Evolutionary conservation across 208 protist species (phyloP).

Genomic region (Leishmania aethiopica): DNA sequence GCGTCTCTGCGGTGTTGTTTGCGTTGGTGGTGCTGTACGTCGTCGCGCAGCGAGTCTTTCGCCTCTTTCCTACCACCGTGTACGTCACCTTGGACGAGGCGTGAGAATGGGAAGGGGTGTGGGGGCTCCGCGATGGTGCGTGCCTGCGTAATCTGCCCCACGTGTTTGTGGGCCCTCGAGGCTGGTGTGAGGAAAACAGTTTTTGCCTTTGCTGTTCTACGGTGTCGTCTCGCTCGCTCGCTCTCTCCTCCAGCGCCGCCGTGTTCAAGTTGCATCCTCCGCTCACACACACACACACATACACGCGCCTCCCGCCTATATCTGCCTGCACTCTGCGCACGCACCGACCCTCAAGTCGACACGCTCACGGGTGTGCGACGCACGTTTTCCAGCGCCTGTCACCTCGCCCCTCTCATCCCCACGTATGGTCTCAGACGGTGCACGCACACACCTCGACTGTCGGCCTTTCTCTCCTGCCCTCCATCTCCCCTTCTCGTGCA

Average conservation of each 20-base stretch:
- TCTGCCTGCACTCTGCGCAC: not conserved
- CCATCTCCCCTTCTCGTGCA: not conserved
- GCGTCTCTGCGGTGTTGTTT: slow-evolving; percentile 60
- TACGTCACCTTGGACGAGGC: slow-evolving; percentile 34
- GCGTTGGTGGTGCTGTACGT: slow-evolving; percentile 67
- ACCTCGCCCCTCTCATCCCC: not conserved
- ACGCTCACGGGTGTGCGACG: not conserved
- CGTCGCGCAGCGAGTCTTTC: slow-evolving; percentile 64
- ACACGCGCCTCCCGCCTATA: not conserved
- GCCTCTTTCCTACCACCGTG: slow-evolving; percentile 65
- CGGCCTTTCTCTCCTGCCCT: not conserved
- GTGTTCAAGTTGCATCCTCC: not conserved
- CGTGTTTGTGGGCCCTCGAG: not conserved
- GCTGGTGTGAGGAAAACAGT: not conserved
- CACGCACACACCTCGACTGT: not conserved
- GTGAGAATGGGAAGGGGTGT: not conserved
- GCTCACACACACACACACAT: not conserved
- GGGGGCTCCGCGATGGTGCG: not conserved
- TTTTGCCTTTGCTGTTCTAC: not conserved
- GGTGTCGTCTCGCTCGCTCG: not conserved
- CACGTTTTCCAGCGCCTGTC: not conserved
- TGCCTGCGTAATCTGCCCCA: not conserved
- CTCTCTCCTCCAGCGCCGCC: not conserved
- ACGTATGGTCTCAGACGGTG: not conserved
- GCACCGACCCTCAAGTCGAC: not conserved